These are phyloP conservation scores for Gracilaria domingensis DNA, from an alignment of 23 red algal species.

Conservation along the genomic window DNA sequence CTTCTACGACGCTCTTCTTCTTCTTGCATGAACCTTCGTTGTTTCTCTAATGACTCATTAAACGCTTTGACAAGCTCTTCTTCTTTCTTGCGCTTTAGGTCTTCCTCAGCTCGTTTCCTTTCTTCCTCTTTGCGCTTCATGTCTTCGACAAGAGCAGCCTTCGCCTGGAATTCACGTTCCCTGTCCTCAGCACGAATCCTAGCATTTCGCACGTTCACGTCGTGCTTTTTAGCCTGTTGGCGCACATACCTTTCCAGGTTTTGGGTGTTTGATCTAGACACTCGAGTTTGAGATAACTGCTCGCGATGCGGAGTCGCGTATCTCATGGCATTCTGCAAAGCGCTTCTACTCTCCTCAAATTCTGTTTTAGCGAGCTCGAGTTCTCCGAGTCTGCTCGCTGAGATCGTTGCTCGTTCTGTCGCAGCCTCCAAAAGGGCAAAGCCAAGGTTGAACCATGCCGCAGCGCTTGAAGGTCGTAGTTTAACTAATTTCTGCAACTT, in stretches of 20 bases:
- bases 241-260: conserved; percentile 51
- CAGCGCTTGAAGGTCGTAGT: conserved; percentile 36
- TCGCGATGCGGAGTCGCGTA: neutral
- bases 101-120: conserved; percentile 33
- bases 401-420: conserved; percentile 14
- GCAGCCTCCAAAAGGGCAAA: conserved; percentile 59
- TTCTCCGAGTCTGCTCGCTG: conserved; percentile 22
- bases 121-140: conserved; percentile 46
- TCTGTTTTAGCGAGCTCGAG: conserved; percentile 59
- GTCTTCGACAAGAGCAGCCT: conserved; percentile 32
- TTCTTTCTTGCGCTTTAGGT: conserved; percentile 36
- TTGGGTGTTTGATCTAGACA: conserved; percentile 11
- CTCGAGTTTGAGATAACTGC: conserved; percentile 17
- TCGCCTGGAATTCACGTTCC: conserved; percentile 31
- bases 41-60: conserved; percentile 47
- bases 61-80: conserved; percentile 59
- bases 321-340: conserved; percentile 34
- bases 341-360: conserved; percentile 57
- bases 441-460: conserved; percentile 69
- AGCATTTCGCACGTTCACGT: conserved; percentile 68
- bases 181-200: conserved; percentile 42
- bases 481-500: conserved; percentile 48
- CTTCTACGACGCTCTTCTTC: conserved; percentile 42
- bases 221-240: conserved; percentile 66
- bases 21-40: conserved; percentile 34